Evolutionary conservation across 257 asterid genomes (phyloP).

Genomic region (Plantago ovata): DNA sequence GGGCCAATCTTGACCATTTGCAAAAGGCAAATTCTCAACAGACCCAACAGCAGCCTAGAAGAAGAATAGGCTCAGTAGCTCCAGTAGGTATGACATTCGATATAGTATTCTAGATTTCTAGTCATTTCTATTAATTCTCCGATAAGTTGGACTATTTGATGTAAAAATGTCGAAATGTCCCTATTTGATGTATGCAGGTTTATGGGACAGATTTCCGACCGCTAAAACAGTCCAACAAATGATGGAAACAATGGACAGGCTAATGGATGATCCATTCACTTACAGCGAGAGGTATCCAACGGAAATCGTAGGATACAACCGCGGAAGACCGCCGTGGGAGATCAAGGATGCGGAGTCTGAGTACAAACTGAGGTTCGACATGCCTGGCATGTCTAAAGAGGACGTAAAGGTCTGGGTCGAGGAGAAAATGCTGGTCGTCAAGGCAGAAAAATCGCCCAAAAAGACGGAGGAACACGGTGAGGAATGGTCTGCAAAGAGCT

Average conservation of each 20-base stretch:
- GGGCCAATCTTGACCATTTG: conserved; percentile 43
- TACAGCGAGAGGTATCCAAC: conserved; percentile 26
- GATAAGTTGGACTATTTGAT: no score
- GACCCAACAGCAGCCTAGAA: conserved; percentile 37
- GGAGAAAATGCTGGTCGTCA: conserved; percentile 62
- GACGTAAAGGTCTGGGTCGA: conserved; percentile 71
- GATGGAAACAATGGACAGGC: conserved; percentile 77
- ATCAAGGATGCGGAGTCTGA: conserved; percentile 55
- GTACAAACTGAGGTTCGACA: conserved; percentile 70
- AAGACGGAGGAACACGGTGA: conserved; percentile 21
- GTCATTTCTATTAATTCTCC: no score
- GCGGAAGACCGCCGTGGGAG: conserved; percentile 81
- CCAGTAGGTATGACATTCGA: conserved; percentile 51
- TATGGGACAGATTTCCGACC: conserved; percentile 72
- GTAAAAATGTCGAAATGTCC: neutral
- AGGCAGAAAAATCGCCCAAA: conserved; percentile 44
- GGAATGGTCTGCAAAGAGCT: conserved; percentile 64
- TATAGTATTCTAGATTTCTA: neutral
- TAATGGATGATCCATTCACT: conserved; percentile 57
- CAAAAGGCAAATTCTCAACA: conserved; percentile 40
- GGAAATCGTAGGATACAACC: conserved; percentile 31
- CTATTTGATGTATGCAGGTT: conserved; percentile 28
- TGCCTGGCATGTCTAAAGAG: conserved; percentile 72
- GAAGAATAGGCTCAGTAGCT: conserved; percentile 35
- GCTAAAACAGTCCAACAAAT: conserved; percentile 76